Evolutionary conservation across 352 stramenopile species (phyloP), one percentile per base, ranked within the genome.

Genomic region (Paralagenidium karlingii): DNA sequence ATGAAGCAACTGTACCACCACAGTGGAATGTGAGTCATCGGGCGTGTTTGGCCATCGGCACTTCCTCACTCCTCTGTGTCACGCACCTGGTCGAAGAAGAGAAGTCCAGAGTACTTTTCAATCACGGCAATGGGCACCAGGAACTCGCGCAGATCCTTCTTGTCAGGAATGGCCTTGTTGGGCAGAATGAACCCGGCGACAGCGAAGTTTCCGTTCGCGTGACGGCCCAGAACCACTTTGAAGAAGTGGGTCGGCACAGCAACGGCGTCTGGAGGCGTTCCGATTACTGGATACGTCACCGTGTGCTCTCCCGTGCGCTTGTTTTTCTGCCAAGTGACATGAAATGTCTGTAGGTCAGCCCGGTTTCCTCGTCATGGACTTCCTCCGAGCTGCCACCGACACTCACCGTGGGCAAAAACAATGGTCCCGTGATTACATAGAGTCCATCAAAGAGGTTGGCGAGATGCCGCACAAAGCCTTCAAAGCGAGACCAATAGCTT

Each of bases 171-270:
- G 27, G 49, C 49, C 38, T 76, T 60, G 67, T 98, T 97, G 10
- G 90, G 89, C 39, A 98, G 55, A 27, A 97, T 86, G 68, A 98
- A 98, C 32, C 85, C 89, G 20, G 75, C 68, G 2, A 79, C 85
- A 45, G 92, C 80, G 41, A 90, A 75, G 40, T 51, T 47, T 26
- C 78, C 68, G 16, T 55, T 52, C 16, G 39, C 48, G 30, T 63
- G 68, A 40, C 55, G 55, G 4, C 73, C 82, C 1, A 95, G 60
- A 7, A 98, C 54, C 24, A 97, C 71, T 55, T 98, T 98, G 64
- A 96, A 98, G 51, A 98, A 97, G 53, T 98, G 93, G 37, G 93
- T 97, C 10, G 93, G 93, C 30, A 98, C 89, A 9, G 79, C 60
- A 24, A 97, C 56, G 5, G 85, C 62, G 38, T 90, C 77, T 3